Conservation (phyloP, 2,329 filamentous ascomycete genomes). For the Trichoderma sp. region DNA sequence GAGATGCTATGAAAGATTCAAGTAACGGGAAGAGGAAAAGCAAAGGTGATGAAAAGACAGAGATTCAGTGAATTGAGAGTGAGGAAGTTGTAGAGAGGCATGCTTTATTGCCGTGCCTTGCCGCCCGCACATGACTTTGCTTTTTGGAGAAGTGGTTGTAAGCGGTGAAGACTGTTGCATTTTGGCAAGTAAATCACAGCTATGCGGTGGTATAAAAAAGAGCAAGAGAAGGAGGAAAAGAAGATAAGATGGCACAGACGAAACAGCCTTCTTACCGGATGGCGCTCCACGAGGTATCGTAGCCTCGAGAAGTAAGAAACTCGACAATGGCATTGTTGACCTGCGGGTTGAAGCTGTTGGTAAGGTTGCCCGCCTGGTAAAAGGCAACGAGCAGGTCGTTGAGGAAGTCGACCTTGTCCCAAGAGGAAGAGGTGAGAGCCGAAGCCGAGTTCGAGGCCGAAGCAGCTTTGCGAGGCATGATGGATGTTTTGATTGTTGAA, state of each 20-base stretch:
- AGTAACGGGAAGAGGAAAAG: neutral
- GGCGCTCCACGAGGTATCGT: constrained; percentile 49
- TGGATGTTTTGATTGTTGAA: neutral
- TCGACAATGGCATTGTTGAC: constrained; percentile 40
- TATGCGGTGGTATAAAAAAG: neutral
- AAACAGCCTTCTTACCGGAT: constrained; percentile 46
- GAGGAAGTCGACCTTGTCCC: constrained; percentile 43
- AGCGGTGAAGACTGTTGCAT: neutral
- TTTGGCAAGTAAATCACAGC: neutral
- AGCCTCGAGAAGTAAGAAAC: constrained; percentile 41
- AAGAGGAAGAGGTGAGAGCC: constrained; percentile 27
- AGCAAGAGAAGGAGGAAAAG: neutral
- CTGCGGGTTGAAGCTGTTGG: constrained; percentile 37
- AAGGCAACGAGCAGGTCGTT: constrained; percentile 41
- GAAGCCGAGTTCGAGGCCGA: neutral
- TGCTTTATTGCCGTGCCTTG: neutral
- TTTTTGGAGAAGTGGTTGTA: neutral
- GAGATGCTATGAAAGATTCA: neutral
- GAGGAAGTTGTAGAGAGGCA: neutral
- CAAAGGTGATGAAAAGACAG: neutral
- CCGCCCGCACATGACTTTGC: neutral
- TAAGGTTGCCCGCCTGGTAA: constrained; percentile 38
- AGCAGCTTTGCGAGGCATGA: constrained; percentile 25
- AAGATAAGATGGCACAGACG: constrained; percentile 7
- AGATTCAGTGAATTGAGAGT: neutral